Base-by-base conservation (phyloP, 2,329 filamentous ascomycete genomes). In the Aspergillus candidus region DNA sequence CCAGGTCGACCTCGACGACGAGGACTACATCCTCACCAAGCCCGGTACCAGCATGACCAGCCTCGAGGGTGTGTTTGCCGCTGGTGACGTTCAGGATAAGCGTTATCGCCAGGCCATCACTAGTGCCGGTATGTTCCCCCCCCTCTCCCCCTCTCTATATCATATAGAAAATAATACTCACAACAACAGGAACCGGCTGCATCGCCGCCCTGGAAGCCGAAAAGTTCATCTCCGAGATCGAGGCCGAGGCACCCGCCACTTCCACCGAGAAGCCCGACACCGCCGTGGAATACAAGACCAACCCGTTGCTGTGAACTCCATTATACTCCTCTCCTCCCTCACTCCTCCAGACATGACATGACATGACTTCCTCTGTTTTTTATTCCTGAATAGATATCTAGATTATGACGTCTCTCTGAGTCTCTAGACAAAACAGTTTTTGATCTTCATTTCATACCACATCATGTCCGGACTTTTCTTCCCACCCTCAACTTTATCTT, bases 71-170 rank as follows among this genome's bases (percentile, higher is more conserved):
- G 88, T 98, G 14, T 98, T 96, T 64, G 93, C 93, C 32, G 93
- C 91, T 8, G 93, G 93, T 52, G 93, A 98, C 65, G 94, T 98
- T 8, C 93, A 98, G 75, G 94, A 98, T 68, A 98, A 97, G 83
- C 82, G 84, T 64, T 98, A 98, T 70, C 82, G 93, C 66, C 93
- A 98, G 74, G 93, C 93, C 37, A 94, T 98, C 55, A 98, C 93
- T 53, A 96, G 90, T 72, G 93, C 93, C 58, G 91, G 88, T 89
- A 75, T 65, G 83, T 79, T 55, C 10, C 13, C 27, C 10, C 14
- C 17, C 12, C 14, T 13, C 13, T 12, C 11, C 13, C 4, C n/a
- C 7, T 10, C 40, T 13, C 12, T 5, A 14, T 17, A 15, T 13
- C 15, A 30, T n/a, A 44, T 14, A 39, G 34, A 40, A 30, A 27